phyloP scores from a whole-genome alignment of 306 rosid species.

The Vicia villosa region DNA sequence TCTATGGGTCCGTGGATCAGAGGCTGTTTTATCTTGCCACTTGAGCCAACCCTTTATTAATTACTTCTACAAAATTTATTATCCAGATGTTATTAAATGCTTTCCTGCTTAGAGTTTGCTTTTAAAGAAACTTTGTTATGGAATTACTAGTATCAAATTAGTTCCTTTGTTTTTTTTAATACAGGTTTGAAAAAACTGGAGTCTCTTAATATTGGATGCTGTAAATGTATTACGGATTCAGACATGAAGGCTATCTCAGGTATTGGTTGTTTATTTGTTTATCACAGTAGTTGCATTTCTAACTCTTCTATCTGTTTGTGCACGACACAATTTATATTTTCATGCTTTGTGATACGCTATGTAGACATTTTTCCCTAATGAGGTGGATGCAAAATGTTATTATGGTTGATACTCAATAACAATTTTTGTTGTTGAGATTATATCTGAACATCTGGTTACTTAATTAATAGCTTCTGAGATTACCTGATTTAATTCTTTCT shows the following conservation, averaged over 20 bases:
- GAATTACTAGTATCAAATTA: slow-evolving; percentile 10
- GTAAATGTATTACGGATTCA: slow-evolving; percentile 61
- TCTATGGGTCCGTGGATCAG: background rate
- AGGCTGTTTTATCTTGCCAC: slow-evolving; percentile 9
- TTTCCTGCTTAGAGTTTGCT: slow-evolving; percentile 8
- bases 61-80: slow-evolving; percentile 7
- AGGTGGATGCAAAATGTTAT: background rate
- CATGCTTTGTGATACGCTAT: background rate
- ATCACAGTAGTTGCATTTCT: background rate
- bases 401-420: background rate
- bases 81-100: slow-evolving; percentile 11
- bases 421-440: background rate
- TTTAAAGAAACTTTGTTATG: slow-evolving; percentile 12
- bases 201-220: slow-evolving; percentile 65
- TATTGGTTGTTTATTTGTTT: slow-evolving; percentile 34
- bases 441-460: background rate
- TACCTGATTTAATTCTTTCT: slow-evolving; percentile 3
- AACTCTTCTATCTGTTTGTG: background rate
- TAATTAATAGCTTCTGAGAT: slow-evolving; percentile 23
- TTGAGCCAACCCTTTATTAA: slow-evolving; percentile 1
- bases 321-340: background rate
- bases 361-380: background rate
- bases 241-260: slow-evolving; percentile 70
- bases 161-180: slow-evolving; percentile 25
- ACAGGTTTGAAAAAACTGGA: slow-evolving; percentile 62